Conservation (phyloP, 2,329 filamentous ascomycete species). For the Coniochaeta sp. region DNA sequence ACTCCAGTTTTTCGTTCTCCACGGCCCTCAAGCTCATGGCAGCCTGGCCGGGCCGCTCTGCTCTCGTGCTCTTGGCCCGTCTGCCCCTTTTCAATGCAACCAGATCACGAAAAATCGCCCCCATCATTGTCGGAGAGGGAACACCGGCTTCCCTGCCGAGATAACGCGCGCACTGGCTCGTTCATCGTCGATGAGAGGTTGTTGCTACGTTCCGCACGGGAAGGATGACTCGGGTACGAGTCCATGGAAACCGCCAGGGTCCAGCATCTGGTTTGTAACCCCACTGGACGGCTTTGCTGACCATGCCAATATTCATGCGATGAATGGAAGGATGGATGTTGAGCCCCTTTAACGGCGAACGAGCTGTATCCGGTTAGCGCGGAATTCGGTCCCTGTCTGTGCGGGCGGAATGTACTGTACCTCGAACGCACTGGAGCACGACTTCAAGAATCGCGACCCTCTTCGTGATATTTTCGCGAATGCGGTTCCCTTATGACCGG, state of each 20-base stretch:
- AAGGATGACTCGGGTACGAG: neutral
- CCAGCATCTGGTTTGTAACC: neutral
- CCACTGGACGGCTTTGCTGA: neutral
- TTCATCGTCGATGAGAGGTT: neutral
- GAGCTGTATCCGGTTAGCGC: neutral
- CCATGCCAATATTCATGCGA: neutral
- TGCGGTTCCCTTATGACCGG: too few species aligned
- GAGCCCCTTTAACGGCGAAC: slow-evolving; percentile 2
- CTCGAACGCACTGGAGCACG: neutral
- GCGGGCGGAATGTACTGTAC: neutral
- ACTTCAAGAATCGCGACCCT: neutral
- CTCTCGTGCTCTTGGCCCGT: neutral
- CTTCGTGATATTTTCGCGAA: neutral
- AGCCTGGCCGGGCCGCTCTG: neutral
- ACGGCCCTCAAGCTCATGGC: neutral
- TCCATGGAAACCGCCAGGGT: neutral
- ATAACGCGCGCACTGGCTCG: neutral
- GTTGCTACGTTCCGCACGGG: neutral
- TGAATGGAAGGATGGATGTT: neutral
- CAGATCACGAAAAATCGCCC: too few species aligned
- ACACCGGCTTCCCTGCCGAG: neutral
- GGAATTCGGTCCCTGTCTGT: neutral
- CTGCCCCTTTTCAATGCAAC: neutral
- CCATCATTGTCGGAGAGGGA: neutral
- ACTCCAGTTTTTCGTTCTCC: too few species aligned